Conservation (phyloP, 306 rosid genomes). For the Rubus idaeus region DNA sequence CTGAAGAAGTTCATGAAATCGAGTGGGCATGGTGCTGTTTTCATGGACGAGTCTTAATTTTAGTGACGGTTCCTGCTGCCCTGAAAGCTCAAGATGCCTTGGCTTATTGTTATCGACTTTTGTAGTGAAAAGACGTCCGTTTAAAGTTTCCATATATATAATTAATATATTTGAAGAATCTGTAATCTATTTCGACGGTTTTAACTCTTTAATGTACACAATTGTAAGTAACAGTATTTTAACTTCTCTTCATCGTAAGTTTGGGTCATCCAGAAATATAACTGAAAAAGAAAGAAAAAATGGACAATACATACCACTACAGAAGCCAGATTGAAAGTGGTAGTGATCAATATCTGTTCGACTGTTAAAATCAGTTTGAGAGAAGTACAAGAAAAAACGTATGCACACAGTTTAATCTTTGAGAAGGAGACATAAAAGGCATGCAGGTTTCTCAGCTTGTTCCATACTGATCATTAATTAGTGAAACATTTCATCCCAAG, state of each 20-base stretch:
- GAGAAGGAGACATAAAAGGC: neutral
- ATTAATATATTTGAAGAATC: neutral
- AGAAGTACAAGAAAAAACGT: neutral
- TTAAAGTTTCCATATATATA: neutral
- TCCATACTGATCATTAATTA: neutral
- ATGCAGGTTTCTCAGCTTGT: too few relatives aligned
- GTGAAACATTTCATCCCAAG: neutral
- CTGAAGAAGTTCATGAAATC: conserved; percentile 82
- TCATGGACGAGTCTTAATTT: conserved; percentile 76
- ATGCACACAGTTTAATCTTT: neutral
- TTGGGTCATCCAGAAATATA: neutral
- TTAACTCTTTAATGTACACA: neutral
- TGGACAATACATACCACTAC: neutral
- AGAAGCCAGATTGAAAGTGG: neutral
- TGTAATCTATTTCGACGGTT: conserved; percentile 4
- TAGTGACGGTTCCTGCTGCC: conserved; percentile 14
- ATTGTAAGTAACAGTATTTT: neutral
- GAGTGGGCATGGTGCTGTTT: conserved; percentile 65
- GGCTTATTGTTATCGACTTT: neutral
- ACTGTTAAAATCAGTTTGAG: neutral
- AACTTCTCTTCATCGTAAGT: neutral
- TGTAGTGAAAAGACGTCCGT: neutral
- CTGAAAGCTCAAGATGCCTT: conserved; percentile 14
- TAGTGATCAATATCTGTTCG: neutral
- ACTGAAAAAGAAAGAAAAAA: neutral